Percentiles rank a stretch among this genome's conserved stretches.
These are phyloP conservation scores for Hyphodiscus sp. DNA, from an alignment of 2,329 filamentous ascomycete genomes.

Conservation along the genomic window DNA sequence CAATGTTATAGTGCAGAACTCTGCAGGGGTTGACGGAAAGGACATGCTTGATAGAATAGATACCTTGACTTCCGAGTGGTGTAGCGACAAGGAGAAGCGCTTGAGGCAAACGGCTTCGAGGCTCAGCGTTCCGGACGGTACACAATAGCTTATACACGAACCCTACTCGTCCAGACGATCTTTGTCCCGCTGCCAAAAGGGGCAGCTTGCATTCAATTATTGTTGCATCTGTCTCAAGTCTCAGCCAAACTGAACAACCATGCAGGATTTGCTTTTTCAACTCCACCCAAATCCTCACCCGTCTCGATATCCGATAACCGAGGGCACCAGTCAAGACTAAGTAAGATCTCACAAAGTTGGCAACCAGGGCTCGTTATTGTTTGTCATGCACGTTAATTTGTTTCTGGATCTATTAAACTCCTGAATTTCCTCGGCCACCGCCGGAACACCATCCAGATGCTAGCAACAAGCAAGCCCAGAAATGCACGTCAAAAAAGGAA, in stretches of 20 bases:
- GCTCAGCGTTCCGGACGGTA: not conserved
- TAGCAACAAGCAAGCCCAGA: too few species aligned
- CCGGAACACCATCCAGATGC: too few species aligned
- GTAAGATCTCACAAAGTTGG: not conserved
- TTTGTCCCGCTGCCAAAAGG: not conserved
- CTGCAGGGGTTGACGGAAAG: not conserved
- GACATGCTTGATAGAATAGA: not conserved
- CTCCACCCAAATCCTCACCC: not conserved
- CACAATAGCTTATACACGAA: too few species aligned
- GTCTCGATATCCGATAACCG: not conserved
- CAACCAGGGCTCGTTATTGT: not conserved
- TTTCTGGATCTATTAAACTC: too few species aligned
- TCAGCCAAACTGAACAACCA: not conserved
- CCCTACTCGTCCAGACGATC: too few species aligned
- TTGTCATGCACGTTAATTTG: not conserved
- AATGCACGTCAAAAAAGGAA: too few species aligned
- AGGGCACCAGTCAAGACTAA: not conserved
- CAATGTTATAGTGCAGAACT: not conserved
- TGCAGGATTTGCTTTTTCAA: not conserved
- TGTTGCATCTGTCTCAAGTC: not conserved
- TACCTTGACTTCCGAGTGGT: not conserved
- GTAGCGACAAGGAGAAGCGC: not conserved
- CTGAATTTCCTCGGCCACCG: too few species aligned
- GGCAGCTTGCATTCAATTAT: not conserved
- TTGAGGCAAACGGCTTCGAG: not conserved